phyloP scores from a whole-genome alignment of 371 early-diverging fungal species.

The Chytridiales sp. region DNA sequence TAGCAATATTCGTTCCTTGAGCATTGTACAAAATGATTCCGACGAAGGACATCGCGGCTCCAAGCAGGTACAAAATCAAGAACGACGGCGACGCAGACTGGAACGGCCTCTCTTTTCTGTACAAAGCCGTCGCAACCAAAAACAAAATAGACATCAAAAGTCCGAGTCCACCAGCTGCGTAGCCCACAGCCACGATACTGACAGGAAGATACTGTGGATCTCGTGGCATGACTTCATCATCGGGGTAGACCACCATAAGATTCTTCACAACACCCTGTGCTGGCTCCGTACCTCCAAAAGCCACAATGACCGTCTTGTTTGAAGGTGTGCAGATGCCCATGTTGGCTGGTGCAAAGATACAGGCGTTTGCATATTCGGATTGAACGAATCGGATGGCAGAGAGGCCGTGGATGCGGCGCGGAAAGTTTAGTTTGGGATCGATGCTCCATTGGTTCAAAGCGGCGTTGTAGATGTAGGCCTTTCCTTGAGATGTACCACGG shows the following conservation, averaged over 20 bases:
- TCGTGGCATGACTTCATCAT: slow-evolving; percentile 2
- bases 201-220: slow-evolving; percentile 9
- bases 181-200: slow-evolving; percentile 8
- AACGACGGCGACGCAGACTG: slow-evolving; percentile 20
- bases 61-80: slow-evolving; percentile 12
- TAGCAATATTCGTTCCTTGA: not conserved
- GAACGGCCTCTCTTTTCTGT: slow-evolving; percentile 7
- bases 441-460: slow-evolving; percentile 2
- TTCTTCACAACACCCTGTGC: slow-evolving; percentile 1
- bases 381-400: slow-evolving; percentile 8
- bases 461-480: slow-evolving; percentile 15
- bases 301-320: slow-evolving; percentile 8
- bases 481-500: slow-evolving; percentile 1
- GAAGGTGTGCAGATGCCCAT: slow-evolving; percentile 9
- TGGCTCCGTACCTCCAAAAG: slow-evolving; percentile 16
- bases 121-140: not conserved
- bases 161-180: slow-evolving; percentile 12
- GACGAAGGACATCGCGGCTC: slow-evolving; percentile 4
- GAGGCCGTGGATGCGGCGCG: slow-evolving; percentile 8
- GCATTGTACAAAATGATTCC: slow-evolving; percentile 18
- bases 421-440: not conserved
- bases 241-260: slow-evolving; percentile 7
- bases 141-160: not conserved
- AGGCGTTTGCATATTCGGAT: not conserved
- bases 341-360: not conserved